Conservation (phyloP, 2,329 filamentous ascomycete species). For the Graphilbum sp. region DNA sequence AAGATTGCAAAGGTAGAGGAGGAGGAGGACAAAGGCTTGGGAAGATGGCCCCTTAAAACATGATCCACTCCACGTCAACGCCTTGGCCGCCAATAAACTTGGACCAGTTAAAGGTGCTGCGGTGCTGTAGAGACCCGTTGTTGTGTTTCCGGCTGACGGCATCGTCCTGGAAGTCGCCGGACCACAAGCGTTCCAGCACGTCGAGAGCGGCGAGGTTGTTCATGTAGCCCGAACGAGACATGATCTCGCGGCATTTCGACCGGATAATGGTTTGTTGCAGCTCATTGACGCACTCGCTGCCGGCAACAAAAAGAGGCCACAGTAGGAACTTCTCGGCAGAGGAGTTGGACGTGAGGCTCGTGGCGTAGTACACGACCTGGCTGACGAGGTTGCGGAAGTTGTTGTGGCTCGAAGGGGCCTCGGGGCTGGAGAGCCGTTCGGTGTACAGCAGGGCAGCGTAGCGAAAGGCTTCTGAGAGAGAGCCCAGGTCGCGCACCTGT, state of each 20-base stretch:
- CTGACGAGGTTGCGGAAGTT: slow-evolving; percentile 73
- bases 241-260: slow-evolving; percentile 68
- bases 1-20: too few relatives aligned
- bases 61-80: slow-evolving; percentile 48
- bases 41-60: slow-evolving; percentile 28
- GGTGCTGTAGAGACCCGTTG: slow-evolving; percentile 14
- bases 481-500: slow-evolving; percentile 58
- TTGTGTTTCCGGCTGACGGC: slow-evolving; percentile 18
- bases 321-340: slow-evolving; percentile 75
- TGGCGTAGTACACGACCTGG: slow-evolving; percentile 70
- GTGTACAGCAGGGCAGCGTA: slow-evolving; percentile 81
- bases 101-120: slow-evolving; percentile 41
- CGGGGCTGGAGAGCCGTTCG: slow-evolving; percentile 68
- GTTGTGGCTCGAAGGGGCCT: slow-evolving; percentile 52
- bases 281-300: slow-evolving; percentile 74
- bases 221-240: slow-evolving; percentile 78
- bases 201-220: slow-evolving; percentile 82
- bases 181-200: slow-evolving; percentile 74
- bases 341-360: slow-evolving; percentile 55
- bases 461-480: slow-evolving; percentile 80
- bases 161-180: slow-evolving; percentile 29
- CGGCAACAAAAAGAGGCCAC: slow-evolving; percentile 84
- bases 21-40: too few relatives aligned
- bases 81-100: slow-evolving; percentile 38
- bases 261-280: slow-evolving; percentile 66